Evolutionary conservation across 2,329 filamentous ascomycete species (phyloP).

Genomic region (Neonectria punicea): DNA sequence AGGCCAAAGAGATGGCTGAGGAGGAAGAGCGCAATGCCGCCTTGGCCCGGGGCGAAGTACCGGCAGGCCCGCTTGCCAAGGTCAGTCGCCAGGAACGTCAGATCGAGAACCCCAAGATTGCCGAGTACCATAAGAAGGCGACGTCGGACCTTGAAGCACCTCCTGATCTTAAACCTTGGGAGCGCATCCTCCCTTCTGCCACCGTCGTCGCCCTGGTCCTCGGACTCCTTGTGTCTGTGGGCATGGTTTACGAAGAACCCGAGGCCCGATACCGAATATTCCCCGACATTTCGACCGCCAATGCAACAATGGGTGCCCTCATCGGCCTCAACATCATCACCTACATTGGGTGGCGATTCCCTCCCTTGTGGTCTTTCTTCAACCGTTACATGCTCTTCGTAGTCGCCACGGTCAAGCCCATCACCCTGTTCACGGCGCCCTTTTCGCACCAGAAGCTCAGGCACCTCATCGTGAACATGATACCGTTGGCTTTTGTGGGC

Average conservation of each 20-base stretch:
- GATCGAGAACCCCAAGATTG: conserved; percentile 52
- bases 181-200: conserved; percentile 66
- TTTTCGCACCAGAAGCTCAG: conserved; percentile 74
- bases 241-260: conserved; percentile 65
- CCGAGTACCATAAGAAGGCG: conserved; percentile 56
- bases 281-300: conserved; percentile 69
- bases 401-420: conserved; percentile 71
- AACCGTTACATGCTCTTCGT: conserved; percentile 76
- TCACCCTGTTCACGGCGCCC: conserved; percentile 69
- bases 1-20: conserved; percentile 57
- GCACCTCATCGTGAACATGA: conserved; percentile 74
- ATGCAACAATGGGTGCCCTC: conserved; percentile 71
- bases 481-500: conserved; percentile 73
- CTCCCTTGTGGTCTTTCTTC: conserved; percentile 71
- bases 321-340: conserved; percentile 68
- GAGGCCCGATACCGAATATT: conserved; percentile 63
- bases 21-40: conserved; percentile 54
- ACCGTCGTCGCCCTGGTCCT: conserved; percentile 59
- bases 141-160: conserved; percentile 62
- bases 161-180: conserved; percentile 60
- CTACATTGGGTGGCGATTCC: conserved; percentile 69
- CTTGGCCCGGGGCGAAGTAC: conserved; percentile 54
- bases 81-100: conserved; percentile 50
- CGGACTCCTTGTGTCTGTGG: conserved; percentile 54
- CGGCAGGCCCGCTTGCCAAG: conserved; percentile 55